These are phyloP conservation scores for Pythium rishiriense DNA, from an alignment of 352 stramenopile species.

Conservation along the genomic window DNA sequence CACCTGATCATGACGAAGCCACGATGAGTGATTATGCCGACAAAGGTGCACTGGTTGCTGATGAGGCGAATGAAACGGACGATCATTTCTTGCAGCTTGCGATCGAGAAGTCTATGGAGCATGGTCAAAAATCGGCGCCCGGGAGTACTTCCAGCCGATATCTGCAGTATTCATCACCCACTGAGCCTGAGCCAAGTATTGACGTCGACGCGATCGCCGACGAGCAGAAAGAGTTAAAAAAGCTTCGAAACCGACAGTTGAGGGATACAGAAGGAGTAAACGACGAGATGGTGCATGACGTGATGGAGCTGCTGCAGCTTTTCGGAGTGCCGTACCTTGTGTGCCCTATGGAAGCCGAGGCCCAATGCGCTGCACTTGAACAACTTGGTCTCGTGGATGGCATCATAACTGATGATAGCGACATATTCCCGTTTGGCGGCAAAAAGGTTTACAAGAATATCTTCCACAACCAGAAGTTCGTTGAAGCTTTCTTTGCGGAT, in stretches of 20 bases:
- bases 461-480: conserved; percentile 99
- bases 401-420: conserved; percentile 98
- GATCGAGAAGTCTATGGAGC: conserved; percentile 27
- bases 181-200: conserved; percentile 12
- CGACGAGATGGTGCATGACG: conserved; percentile 97
- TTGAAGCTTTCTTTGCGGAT: conserved; percentile 95
- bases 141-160: conserved; percentile 11
- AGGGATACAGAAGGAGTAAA: conserved; percentile 94
- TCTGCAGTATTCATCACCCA: conserved; percentile 19
- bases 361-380: conserved; percentile 97
- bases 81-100: conserved; percentile 25
- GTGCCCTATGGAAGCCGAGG: conserved; percentile 99
- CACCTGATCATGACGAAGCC: background rate
- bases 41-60: background rate
- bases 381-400: conserved; percentile 95
- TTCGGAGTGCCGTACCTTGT: conserved; percentile 99
- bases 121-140: background rate
- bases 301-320: conserved; percentile 95
- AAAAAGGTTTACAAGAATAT: conserved; percentile 98
- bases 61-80: conserved; percentile 6
- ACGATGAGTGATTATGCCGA: background rate
- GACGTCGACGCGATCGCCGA: conserved; percentile 45
- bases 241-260: conserved; percentile 71
- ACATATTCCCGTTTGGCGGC: conserved; percentile 95
- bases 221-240: conserved; percentile 76